Evolutionary conservation across 1,284 basidiomycete species (phyloP).

Genomic region (Microbotryomycetes sp.): DNA sequence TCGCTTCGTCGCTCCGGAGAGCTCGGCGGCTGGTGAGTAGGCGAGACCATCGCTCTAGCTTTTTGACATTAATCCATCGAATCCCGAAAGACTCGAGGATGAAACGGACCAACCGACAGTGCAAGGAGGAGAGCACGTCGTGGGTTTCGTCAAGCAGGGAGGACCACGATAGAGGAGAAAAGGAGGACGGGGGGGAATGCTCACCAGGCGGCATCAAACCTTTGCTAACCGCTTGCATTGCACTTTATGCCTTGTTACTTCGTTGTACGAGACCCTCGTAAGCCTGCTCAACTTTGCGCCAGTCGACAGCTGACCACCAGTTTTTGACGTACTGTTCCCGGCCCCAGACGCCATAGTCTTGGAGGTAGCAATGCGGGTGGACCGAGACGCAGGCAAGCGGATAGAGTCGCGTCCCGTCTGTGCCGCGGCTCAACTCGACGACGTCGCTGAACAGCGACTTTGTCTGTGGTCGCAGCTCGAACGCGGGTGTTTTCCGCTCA

Average conservation of each 20-base stretch:
- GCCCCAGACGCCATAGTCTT: conserved; percentile 86
- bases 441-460: not conserved
- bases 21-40: conserved; percentile 1
- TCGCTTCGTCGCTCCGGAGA: not conserved
- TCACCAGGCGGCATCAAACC: not conserved
- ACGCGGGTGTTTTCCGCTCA: not conserved
- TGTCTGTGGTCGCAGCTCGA: conserved; percentile 6
- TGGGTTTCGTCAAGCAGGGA: too few species aligned
- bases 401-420: conserved; percentile 44
- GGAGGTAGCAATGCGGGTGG: conserved; percentile 86
- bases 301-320: conserved; percentile 85
- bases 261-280: too few species aligned
- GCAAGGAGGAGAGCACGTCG: not conserved
- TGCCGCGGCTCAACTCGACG: not conserved
- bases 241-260: too few species aligned
- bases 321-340: conserved; percentile 81
- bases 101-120: not conserved
- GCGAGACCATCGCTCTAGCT: conserved; percentile 4
- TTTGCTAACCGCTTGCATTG: not conserved
- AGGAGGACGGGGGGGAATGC: not conserved
- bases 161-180: not conserved
- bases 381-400: conserved; percentile 79
- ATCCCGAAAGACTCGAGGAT: not conserved
- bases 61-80: not conserved
- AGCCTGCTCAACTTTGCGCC: conserved; percentile 55